Percentiles rank a stretch among this genome's conserved stretches.
These are phyloP conservation scores for Lepidium aucheri DNA, from an alignment of 345 rosid genomes.

Conservation along the genomic window DNA sequence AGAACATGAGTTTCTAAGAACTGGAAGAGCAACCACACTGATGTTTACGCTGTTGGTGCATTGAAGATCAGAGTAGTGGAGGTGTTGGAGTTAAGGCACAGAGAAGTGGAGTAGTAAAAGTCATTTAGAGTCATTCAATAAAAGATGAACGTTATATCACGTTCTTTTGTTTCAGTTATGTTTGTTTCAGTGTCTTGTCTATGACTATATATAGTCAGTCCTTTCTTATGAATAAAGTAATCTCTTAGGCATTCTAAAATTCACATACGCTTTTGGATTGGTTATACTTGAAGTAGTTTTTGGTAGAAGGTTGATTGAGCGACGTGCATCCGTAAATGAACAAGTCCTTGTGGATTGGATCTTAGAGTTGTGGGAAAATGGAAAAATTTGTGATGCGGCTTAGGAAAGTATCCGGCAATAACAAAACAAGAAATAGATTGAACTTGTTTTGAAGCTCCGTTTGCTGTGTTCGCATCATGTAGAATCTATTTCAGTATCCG, in stretches of 20 bases:
- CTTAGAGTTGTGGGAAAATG: slow-evolving; percentile 6
- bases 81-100: too few relatives aligned
- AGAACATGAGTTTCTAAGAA: slow-evolving; percentile 51
- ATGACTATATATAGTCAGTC: too few relatives aligned
- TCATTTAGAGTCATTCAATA: too few relatives aligned
- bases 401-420: background rate
- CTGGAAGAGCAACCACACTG: slow-evolving; percentile 61
- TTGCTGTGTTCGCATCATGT: slow-evolving; percentile 11
- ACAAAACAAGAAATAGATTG: background rate
- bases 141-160: too few relatives aligned
- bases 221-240: too few relatives aligned
- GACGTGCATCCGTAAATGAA: background rate
- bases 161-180: too few relatives aligned
- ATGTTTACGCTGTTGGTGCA: slow-evolving; percentile 31
- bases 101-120: too few relatives aligned
- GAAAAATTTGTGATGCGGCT: slow-evolving; percentile 1
- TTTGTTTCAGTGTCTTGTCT: too few relatives aligned
- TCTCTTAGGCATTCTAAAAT: too few relatives aligned
- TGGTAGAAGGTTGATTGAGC: slow-evolving; percentile 20
- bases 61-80: too few relatives aligned
- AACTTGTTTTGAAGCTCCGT: slow-evolving; percentile 8
- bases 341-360: slow-evolving; percentile 17
- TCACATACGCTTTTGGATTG: slow-evolving; percentile 46
- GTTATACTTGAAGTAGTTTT: slow-evolving; percentile 54
- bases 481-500: too few relatives aligned